Evolutionary conservation across 257 asterid genomes (phyloP), one percentile per base, ranked within the genome.

Genomic region (Ophiorrhiza pumila): DNA sequence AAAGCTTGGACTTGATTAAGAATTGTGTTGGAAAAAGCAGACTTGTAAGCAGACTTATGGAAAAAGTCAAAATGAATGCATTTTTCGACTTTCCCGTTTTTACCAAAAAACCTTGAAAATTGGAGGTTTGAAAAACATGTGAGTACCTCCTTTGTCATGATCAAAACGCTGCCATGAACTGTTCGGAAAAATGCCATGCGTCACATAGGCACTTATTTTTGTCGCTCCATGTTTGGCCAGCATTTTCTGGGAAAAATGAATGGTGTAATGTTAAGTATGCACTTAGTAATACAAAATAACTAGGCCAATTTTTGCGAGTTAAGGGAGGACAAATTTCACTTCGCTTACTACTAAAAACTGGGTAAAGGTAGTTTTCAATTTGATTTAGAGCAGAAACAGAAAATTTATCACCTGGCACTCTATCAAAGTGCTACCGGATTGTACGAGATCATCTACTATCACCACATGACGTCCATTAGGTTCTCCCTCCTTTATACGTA

Each of bases 391-490:
- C 55, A 75, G 43, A 32, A 68, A 67, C 71, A 25, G 71, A 39
- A 64, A 18, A 65, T 52, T 63, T 76, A 81, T 82, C 46, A 93
- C 97, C 92, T 93, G 98, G 76, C 98, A 93, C 82, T 93, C 97
- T 43, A 79, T 61, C 49, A 93, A 81, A 22, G 98, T 91, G 83
- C 98, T 94, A 53, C 98, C 98, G 71, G 98, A 93, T 83, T 93
- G 98, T 43, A 93, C 98, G 72, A 93, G 97, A 82, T 93, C 98
- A 74, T 93, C 98, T 74, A 93, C 98, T 80, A 93, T 93, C 88
- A 93, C 97, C 71, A 93, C 96, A 62, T 93, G 98, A 45, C 90
- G 97, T 71, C 96, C 96, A 69, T 84, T 83, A n/a, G 97, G 91
- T 20, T 91, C 89, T 56, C 98, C 98, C 80, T 93, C 98, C 87